Evolutionary conservation across 2,329 filamentous ascomycete species (phyloP).

Genomic region (Aureobasidium sp.): DNA sequence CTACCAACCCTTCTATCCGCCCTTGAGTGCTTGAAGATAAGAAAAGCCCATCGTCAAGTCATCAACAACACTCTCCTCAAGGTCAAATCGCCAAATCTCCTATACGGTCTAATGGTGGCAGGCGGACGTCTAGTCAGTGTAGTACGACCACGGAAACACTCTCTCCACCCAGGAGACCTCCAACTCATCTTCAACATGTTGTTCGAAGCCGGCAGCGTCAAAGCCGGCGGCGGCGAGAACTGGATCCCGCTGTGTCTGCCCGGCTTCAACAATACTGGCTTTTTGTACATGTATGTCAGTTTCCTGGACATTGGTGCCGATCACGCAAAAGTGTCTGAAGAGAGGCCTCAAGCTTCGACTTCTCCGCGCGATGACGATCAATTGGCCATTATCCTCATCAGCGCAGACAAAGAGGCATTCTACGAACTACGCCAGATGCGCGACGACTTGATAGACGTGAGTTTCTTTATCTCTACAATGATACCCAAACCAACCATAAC

Average conservation of each 20-base stretch:
- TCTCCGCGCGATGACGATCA: constrained; percentile 49
- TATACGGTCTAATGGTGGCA: constrained; percentile 91
- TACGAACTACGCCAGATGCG: constrained; percentile 74
- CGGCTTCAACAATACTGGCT: constrained; percentile 93
- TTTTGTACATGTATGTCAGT: constrained; percentile 98
- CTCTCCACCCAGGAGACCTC: constrained; percentile 87
- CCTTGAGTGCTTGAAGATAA: constrained; percentile 84
- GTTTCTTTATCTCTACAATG: constrained; percentile 15
- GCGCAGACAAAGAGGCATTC: constrained; percentile 87
- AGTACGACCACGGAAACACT: constrained; percentile 87
- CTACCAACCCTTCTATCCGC: constrained; percentile 82
- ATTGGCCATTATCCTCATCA: constrained; percentile 89
- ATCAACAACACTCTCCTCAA: constrained; percentile 88
- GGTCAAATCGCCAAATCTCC: constrained; percentile 65
- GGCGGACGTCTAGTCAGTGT: constrained; percentile 91
- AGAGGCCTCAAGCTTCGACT: constrained; percentile 25
- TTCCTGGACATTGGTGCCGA: constrained; percentile 59
- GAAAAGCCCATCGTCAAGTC: constrained; percentile 75
- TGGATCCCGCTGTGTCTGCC: constrained; percentile 96
- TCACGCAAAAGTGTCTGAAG: not conserved
- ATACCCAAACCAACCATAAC: too few relatives aligned
- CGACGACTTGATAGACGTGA: constrained; percentile 51
- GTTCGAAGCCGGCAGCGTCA: constrained; percentile 88
- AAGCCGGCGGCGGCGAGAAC: constrained; percentile 87
- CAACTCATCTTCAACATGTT: constrained; percentile 99